Evolutionary conservation across 768 basidiomycete species (phyloP).

Genomic region (Leccinum boreale): DNA sequence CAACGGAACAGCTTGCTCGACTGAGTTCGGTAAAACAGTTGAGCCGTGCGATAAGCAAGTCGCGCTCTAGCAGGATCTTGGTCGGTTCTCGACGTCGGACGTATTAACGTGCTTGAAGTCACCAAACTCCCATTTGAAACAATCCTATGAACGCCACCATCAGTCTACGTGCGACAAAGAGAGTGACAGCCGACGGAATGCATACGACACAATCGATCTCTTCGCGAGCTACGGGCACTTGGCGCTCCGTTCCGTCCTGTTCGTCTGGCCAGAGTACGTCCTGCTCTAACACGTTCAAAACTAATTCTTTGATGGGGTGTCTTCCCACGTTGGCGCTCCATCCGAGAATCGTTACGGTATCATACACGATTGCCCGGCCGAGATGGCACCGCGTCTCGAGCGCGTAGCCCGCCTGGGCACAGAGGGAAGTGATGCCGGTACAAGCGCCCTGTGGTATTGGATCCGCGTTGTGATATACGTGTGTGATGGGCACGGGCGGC

Average conservation of each 20-base stretch:
- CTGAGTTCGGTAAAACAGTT: not conserved
- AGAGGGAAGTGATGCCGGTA: slow-evolving; percentile 48
- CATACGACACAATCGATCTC: slow-evolving; percentile 65
- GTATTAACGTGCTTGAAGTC: slow-evolving; percentile 33
- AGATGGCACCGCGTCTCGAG: slow-evolving; percentile 61
- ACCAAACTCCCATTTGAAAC: slow-evolving; percentile 75
- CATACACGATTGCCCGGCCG: slow-evolving; percentile 62
- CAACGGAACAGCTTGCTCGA: not conserved
- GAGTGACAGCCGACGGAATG: not conserved
- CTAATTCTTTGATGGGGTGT: slow-evolving; percentile 54
- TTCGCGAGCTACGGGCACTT: slow-evolving; percentile 55
- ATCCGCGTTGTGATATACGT: slow-evolving; percentile 69
- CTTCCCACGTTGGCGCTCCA: slow-evolving; percentile 58
- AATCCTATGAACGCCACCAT: slow-evolving; percentile 49
- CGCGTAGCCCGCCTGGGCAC: slow-evolving; percentile 65
- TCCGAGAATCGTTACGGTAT: slow-evolving; percentile 58
- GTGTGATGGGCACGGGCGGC: slow-evolving; percentile 33
- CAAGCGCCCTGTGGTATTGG: slow-evolving; percentile 63
- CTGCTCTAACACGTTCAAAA: slow-evolving; percentile 51
- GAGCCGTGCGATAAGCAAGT: slow-evolving; percentile 2
- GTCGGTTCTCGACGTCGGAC: not conserved
- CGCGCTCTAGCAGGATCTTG: not conserved
- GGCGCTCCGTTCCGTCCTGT: slow-evolving; percentile 35
- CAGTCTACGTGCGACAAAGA: not conserved
- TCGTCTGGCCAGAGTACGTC: slow-evolving; percentile 40